phyloP scores from a whole-genome alignment of 2,329 filamentous ascomycete genomes.

The Pyrenochaeta sp. region DNA sequence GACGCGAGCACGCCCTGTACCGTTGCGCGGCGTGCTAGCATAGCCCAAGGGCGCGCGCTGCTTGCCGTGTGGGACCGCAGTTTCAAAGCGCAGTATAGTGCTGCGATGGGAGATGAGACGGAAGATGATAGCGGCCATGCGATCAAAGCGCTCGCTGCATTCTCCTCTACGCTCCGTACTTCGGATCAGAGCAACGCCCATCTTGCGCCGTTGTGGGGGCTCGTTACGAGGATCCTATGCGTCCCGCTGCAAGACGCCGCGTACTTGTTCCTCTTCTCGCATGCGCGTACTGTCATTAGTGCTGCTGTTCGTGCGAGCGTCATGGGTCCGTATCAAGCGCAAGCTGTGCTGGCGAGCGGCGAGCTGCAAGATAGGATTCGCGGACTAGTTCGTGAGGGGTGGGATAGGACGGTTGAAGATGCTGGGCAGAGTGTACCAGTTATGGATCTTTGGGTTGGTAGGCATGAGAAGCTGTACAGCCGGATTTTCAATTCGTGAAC shows the following conservation, averaged over 20 bases:
- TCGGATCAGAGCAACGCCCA: constrained; percentile 60
- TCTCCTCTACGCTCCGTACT: constrained; percentile 39
- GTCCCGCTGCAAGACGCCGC: constrained; percentile 69
- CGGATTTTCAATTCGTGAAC: constrained; percentile 84
- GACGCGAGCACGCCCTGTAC: constrained; percentile 80
- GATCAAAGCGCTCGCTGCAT: constrained; percentile 32
- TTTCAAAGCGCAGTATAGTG: constrained; percentile 54
- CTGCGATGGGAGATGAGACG: background rate
- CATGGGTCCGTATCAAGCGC: constrained; percentile 82
- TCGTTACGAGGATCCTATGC: constrained; percentile 67
- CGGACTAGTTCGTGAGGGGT: constrained; percentile 66
- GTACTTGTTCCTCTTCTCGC: constrained; percentile 78
- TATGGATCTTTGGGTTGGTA: constrained; percentile 83
- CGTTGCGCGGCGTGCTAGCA: constrained; percentile 77
- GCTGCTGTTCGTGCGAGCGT: constrained; percentile 79
- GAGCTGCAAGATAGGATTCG: constrained; percentile 66
- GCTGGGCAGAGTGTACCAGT: constrained; percentile 78
- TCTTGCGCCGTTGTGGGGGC: constrained; percentile 74
- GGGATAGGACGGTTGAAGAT: constrained; percentile 65
- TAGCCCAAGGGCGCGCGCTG: constrained; percentile 77
- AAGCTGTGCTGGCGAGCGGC: constrained; percentile 71
- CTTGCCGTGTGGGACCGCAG: constrained; percentile 79
- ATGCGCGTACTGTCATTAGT: constrained; percentile 77
- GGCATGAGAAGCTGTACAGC: constrained; percentile 84
- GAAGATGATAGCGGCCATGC: constrained; percentile 10